These are phyloP conservation scores for Neurospora sp. DNA, from an alignment of 495 filamentous ascomycete species.

Conservation along the genomic window DNA sequence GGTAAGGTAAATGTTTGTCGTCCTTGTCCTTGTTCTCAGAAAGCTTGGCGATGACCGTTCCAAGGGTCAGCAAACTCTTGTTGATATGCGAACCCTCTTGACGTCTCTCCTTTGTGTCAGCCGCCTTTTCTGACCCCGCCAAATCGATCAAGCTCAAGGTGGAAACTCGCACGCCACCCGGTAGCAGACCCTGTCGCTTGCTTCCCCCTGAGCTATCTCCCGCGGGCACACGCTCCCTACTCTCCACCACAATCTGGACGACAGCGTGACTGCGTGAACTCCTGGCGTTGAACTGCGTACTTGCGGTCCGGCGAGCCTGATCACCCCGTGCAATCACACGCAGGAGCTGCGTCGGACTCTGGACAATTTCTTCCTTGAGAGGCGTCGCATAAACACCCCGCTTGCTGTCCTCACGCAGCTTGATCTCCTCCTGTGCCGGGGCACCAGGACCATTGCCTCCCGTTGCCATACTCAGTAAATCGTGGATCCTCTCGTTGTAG, in stretches of 20 bases:
- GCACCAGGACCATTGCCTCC: conserved; percentile 33
- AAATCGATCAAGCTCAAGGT: conserved; percentile 94
- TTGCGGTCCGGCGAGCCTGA: conserved; percentile 75
- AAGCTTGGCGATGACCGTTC: conserved; percentile 85
- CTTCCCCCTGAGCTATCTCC: conserved; percentile 32
- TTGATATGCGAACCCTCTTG: conserved; percentile 98
- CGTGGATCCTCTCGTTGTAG: conserved; percentile 96
- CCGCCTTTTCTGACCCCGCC: conserved; percentile 90
- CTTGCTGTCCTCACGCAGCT: conserved; percentile 90
- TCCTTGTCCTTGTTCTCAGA: conserved; percentile 80
- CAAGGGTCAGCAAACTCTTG: conserved; percentile 89
- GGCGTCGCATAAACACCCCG: conserved; percentile 93
- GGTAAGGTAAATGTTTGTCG: conserved; percentile 83
- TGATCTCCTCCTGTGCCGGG: conserved; percentile 73
- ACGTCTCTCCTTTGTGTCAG: conserved; percentile 87
- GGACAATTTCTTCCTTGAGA: conserved; percentile 96
- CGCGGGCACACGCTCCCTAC: conserved; percentile 67
- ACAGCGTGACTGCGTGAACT: conserved; percentile 97
- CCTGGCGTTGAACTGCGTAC: conserved; percentile 91
- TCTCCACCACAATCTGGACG: conserved; percentile 97
- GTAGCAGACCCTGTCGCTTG: conserved; percentile 67
- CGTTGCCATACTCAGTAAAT: conserved; percentile 68
- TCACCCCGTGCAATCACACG: conserved; percentile 93
- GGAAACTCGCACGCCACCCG: conserved; percentile 89
- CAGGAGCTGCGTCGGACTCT: conserved; percentile 90